Base-by-base conservation (phyloP, 2,329 filamentous ascomycete genomes). In the Fusarium lateritium region DNA sequence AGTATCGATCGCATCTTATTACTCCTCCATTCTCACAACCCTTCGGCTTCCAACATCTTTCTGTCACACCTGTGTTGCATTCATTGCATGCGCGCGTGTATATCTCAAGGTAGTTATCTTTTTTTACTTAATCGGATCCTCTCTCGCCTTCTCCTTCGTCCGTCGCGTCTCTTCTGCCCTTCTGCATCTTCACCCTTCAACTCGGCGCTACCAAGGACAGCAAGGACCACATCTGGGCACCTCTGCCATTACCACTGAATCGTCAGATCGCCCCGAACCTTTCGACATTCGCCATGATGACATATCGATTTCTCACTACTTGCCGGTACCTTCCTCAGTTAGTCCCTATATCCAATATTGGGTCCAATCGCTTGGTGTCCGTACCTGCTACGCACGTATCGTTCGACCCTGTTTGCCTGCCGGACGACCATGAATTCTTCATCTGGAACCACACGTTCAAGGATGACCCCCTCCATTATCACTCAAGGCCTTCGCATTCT, bases 401-500 rank as follows among this genome's bases (percentile, higher is more conserved):
- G 55, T 65, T 65, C 62, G 71, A 70, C 60, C 42, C 55, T 62
- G 42, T 51, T 38, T 56, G 39, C 51, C 56, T 51, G 49, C 61
- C 57, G 45, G 51, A 33, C 56, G 42, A 51, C 42, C 53, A 65
- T 68, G 49, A 49, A 49, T 60, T 46, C 40, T 55, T 39, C 56
- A 57, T 65, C 53, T 65, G 39, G 49, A 60, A 56, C 38, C 56
- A 45, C 49, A 46, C 38, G 4, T 53, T 28, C 64, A 45, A 51
- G 68, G 56, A 21, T 65, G 38, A 47, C 42, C 58, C 54, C 43
- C 55, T 60, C 52, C 51, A 42, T 43, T 45, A 47, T 40, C 53
- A 45, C 51, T 45, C 67, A 61, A 61, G 49, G 51, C 39, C 56
- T 71, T 66, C 58, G 55, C 55, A 46, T 49, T 62, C 62, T 70